Evolutionary conservation across 768 basidiomycete species (phyloP).

Genomic region (Hortiboletus flavorubellus): DNA sequence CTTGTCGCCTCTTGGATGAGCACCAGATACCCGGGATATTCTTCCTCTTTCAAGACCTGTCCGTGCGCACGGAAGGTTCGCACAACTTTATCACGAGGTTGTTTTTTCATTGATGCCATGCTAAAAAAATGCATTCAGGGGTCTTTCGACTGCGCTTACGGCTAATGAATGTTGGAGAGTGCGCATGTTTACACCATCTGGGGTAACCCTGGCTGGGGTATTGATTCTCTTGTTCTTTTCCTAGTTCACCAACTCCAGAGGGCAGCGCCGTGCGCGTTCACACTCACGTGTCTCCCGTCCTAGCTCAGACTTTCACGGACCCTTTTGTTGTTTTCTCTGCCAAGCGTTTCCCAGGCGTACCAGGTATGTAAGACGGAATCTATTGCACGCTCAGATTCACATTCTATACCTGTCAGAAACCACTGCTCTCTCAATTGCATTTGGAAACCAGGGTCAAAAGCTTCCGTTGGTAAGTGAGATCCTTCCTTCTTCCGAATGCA

Average conservation of each 20-base stretch:
- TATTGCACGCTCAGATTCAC: conserved; percentile 17
- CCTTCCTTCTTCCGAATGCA: conserved; percentile 21
- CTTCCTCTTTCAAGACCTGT: conserved; percentile 93
- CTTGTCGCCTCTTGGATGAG: conserved; percentile 79
- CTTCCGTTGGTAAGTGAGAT: conserved; percentile 74
- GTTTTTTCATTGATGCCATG: conserved; percentile 20
- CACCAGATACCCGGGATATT: conserved; percentile 85
- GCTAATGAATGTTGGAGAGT: conserved; percentile 90
- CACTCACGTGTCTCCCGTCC: conserved; percentile 66
- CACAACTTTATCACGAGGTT: conserved; percentile 25
- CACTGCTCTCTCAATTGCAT: conserved; percentile 84
- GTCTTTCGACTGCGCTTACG: conserved; percentile 83
- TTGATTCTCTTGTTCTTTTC: conserved; percentile 23
- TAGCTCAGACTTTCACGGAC: conserved; percentile 82
- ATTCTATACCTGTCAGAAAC: conserved; percentile 51
- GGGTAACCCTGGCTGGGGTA: conserved; percentile 16
- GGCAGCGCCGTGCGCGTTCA: conserved; percentile 62
- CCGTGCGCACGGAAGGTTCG: conserved; percentile 87
- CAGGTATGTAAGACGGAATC: conserved; percentile 50
- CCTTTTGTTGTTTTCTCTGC: conserved; percentile 87
- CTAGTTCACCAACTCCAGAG: conserved; percentile 71
- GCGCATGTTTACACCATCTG: conserved; percentile 39
- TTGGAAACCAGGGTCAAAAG: conserved; percentile 89
- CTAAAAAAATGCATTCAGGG: conserved; percentile 44
- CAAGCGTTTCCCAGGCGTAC: conserved; percentile 93